Base-by-base conservation (phyloP, 306 rosid genomes). In the Acmispon strigosus region DNA sequence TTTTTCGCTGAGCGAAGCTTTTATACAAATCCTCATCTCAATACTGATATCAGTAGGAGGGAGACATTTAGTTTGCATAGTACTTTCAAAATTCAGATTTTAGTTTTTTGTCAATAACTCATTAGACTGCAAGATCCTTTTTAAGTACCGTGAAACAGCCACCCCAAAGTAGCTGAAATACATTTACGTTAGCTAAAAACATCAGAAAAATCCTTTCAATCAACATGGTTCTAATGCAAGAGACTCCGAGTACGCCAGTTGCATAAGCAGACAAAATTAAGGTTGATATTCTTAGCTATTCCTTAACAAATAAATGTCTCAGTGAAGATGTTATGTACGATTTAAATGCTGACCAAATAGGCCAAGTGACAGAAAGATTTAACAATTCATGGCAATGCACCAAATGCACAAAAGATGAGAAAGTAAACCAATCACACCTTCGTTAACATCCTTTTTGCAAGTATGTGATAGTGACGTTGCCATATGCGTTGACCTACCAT, bases 401-500 rank as follows among this genome's bases (percentile, higher is more conserved):
- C 62, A 43, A 55, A 72, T 39, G 76, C 36, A 54, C 20, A 34
- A 47, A 34, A 68, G n/a, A 59, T 14, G 43, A 60, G 64, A 73
- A 13, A 36, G 73, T 48, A 53, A 78, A 72, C 37, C 52, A 60
- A 42, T 60, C 90, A 70, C 72, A 94, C 99, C 88, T 94, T 94
- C 47, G 99, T 94, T 50, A 94, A 70, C 97, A 94, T 94, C 86
- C 99, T 87, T 82, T 94, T 94, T 4, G 99, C 99, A 65, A 94
- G 96, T 72, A 91, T 94, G 79, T 94, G 99, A 83, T 91, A 91
- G 83, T 94, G 99, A 17, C 97, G 95, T 78, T 94, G 99, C 97
- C 99, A 94, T 48, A 94, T 94, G 76, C 99, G 83, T 62, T 94
- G 99, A 53, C 97, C 99, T 41, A 94, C 99, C 99, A 94, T 94